These are phyloP conservation scores for Saussurea involucrata DNA, from an alignment of 129 eudicot genomes.

Conservation along the genomic window DNA sequence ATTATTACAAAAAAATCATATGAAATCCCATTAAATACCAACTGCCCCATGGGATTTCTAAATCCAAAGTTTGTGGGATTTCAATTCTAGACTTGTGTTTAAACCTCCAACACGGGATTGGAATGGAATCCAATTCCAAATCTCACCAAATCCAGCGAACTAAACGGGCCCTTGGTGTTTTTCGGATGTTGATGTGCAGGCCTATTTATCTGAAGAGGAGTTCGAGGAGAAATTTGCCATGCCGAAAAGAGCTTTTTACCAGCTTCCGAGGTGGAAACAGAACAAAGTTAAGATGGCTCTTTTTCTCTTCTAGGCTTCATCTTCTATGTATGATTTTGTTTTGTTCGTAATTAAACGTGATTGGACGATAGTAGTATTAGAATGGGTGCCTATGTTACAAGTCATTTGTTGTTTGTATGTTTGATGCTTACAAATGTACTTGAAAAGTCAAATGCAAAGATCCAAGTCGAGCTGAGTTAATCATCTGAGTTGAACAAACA, in stretches of 20 bases:
- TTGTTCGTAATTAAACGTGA: conserved; percentile 5
- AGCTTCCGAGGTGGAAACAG: conserved; percentile 77
- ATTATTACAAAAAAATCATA: not conserved
- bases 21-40: not conserved
- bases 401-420: conserved; percentile 19
- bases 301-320: conserved; percentile 44
- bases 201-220: conserved; percentile 53
- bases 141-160: not conserved
- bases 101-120: not conserved
- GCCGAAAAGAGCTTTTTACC: conserved; percentile 43
- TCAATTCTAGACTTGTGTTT: not conserved
- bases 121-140: not conserved
- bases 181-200: conserved; percentile 32
- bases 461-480: not conserved
- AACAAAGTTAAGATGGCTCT: conserved; percentile 67
- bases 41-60: not conserved
- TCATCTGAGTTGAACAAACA: not conserved
- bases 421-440: conserved; percentile 5
- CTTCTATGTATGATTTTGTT: not conserved
- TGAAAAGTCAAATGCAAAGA: not conserved
- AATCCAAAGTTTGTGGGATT: not conserved
- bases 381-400: not conserved
- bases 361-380: not conserved
- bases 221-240: conserved; percentile 56
- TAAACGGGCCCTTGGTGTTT: not conserved